Percentiles rank a stretch among this genome's conserved stretches.
Conservation (phyloP, 306 rosid genomes). For the Clitoria ternatea region DNA sequence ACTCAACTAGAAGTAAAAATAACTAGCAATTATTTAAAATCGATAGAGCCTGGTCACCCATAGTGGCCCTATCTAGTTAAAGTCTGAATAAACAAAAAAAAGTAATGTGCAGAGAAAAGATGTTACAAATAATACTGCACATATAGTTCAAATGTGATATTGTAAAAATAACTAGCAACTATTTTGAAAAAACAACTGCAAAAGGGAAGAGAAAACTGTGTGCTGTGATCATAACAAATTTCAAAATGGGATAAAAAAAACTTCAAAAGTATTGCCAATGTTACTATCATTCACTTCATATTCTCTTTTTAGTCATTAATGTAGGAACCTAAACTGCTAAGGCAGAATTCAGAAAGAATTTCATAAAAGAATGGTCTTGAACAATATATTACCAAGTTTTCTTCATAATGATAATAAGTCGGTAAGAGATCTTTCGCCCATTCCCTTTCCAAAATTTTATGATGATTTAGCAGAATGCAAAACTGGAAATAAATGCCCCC, state of each 20-base stretch:
- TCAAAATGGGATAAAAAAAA: background rate
- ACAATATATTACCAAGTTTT: background rate
- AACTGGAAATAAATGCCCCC: slow-evolving; percentile 7
- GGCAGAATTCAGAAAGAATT: background rate
- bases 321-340: background rate
- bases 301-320: background rate
- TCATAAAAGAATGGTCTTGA: background rate
- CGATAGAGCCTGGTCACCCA: no score
- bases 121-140: background rate
- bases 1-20: slow-evolving; percentile 4
- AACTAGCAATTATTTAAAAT: no score
- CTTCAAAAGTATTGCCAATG: background rate
- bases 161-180: slow-evolving; percentile 2
- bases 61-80: no score
- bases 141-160: background rate
- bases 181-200: background rate
- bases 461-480: slow-evolving; percentile 12
- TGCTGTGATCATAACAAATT: background rate
- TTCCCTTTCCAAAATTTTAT: background rate
- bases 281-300: background rate
- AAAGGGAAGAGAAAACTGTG: background rate
- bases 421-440: background rate
- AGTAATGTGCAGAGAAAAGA: slow-evolving; percentile 2
- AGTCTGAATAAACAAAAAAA: no score
- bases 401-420: background rate